Percentiles rank a stretch among this genome's conserved stretches.
These are phyloP conservation scores for Phialophora chinensis DNA, from an alignment of 2,329 filamentous ascomycete species.

Conservation along the genomic window DNA sequence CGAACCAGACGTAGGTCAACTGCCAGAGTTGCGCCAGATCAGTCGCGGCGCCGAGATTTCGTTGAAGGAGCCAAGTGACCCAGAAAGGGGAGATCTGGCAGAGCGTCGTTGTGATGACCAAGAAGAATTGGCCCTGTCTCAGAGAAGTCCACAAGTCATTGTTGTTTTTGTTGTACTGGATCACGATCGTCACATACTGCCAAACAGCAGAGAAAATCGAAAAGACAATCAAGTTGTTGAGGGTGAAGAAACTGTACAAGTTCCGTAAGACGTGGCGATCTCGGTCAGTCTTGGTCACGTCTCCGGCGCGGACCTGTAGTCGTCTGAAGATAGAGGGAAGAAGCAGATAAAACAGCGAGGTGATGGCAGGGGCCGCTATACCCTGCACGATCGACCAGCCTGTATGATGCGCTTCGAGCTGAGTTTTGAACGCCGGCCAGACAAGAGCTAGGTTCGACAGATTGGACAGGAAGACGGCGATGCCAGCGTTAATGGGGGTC, in stretches of 20 bases:
- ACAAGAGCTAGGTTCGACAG: slow-evolving; percentile 78
- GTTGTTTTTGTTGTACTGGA: slow-evolving; percentile 63
- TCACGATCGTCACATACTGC: slow-evolving; percentile 70
- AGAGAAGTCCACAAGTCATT: slow-evolving; percentile 73
- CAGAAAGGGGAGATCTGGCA: slow-evolving; percentile 88
- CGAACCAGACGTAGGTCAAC: slow-evolving; percentile 81
- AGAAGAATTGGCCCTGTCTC: slow-evolving; percentile 65
- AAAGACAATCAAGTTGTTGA: slow-evolving; percentile 96
- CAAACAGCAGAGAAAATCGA: slow-evolving; percentile 87
- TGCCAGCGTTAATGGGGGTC: slow-evolving; percentile 91
- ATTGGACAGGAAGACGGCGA: slow-evolving; percentile 91
- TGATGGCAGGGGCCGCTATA: slow-evolving; percentile 85
- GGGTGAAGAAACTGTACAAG: slow-evolving; percentile 92
- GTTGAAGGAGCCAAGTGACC: slow-evolving; percentile 91
- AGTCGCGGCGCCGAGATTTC: slow-evolving; percentile 89
- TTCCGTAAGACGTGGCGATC: slow-evolving; percentile 90
- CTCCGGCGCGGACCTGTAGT: slow-evolving; percentile 80
- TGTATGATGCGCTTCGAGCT: slow-evolving; percentile 66
- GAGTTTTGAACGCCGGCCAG: slow-evolving; percentile 75
- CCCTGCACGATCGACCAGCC: slow-evolving; percentile 91
- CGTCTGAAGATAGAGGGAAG: slow-evolving; percentile 91
- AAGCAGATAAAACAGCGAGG: slow-evolving; percentile 83
- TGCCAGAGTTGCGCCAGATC: slow-evolving; percentile 90
- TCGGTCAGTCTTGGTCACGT: slow-evolving; percentile 87
- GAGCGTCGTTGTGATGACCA: slow-evolving; percentile 72